phyloP scores from a whole-genome alignment of 257 asterid genomes.

The Nicotiana tomentosiformis region DNA sequence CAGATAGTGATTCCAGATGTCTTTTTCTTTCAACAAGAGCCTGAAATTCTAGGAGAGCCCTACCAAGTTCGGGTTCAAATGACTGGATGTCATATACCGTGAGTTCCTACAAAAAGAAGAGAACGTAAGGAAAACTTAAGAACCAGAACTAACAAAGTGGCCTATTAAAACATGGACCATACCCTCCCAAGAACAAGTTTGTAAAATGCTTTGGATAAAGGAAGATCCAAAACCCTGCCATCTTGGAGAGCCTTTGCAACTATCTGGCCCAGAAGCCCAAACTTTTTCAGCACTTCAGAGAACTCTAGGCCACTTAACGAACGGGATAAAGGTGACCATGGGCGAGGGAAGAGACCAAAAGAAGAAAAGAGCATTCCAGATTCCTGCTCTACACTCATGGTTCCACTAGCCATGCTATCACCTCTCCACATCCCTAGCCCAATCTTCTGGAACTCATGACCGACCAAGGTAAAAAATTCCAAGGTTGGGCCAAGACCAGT shows the following conservation, averaged over 20 bases:
- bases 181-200: slow-evolving; percentile 87
- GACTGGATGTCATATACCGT: slow-evolving; percentile 63
- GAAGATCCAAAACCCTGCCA: slow-evolving; percentile 87
- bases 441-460: slow-evolving; percentile 77
- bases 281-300: slow-evolving; percentile 56
- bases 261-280: slow-evolving; percentile 67
- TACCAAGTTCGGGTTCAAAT: slow-evolving; percentile 81
- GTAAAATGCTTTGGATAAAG: slow-evolving; percentile 80
- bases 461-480: slow-evolving; percentile 82
- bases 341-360: slow-evolving; percentile 87
- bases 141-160: slow-evolving; percentile 11
- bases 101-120: slow-evolving; percentile 57
- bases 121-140: not conserved
- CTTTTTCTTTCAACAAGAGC: slow-evolving; percentile 72
- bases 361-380: slow-evolving; percentile 39
- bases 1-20: slow-evolving; percentile 29
- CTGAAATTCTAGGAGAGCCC: slow-evolving; percentile 66
- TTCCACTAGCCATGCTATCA: slow-evolving; percentile 32
- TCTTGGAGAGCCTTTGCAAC: slow-evolving; percentile 92
- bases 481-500: slow-evolving; percentile 96
- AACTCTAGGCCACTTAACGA: slow-evolving; percentile 29
- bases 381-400: slow-evolving; percentile 28
- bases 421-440: slow-evolving; percentile 93
- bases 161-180: slow-evolving; percentile 8
- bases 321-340: slow-evolving; percentile 56